A percentile compares a stretch with the other conserved stretches of the same genome.
These are phyloP conservation scores for Colletotrichum sp. DNA, from an alignment of 2,329 filamentous ascomycete species.

Conservation along the genomic window DNA sequence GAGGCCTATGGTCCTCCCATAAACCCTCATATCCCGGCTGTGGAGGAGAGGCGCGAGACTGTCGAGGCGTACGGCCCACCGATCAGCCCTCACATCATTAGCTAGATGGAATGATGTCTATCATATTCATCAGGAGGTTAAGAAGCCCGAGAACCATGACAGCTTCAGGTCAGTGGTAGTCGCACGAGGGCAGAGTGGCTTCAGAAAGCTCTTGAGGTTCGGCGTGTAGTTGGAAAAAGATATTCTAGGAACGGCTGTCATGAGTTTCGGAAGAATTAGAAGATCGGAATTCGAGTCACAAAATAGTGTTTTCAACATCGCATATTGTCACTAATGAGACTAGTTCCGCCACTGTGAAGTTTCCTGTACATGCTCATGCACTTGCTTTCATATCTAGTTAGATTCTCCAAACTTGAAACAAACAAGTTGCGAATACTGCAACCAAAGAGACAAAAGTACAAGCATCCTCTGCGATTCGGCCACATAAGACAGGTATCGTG, in stretches of 20 bases:
- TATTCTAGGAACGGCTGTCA: not conserved
- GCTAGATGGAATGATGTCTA: not conserved
- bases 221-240: not conserved
- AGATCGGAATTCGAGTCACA: not conserved
- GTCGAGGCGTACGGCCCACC: slow-evolving; percentile 10
- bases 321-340: not conserved
- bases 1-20: slow-evolving; percentile 1
- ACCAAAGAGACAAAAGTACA: not conserved
- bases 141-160: not conserved
- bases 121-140: not conserved
- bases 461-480: not conserved
- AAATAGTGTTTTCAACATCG: not conserved
- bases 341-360: not conserved
- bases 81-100: slow-evolving; percentile 4
- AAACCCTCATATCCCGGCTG: not conserved
- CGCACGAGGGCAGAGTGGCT: not conserved
- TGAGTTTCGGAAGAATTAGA: not conserved
- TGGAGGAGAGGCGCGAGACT: not conserved
- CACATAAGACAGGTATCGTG: not conserved
- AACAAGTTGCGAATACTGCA: not conserved
- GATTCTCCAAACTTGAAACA: not conserved
- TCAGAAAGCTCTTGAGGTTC: not conserved
- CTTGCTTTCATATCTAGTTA: not conserved
- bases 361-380: not conserved
- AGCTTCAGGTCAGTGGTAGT: not conserved